Base-by-base conservation (phyloP, 306 rosid genomes). In the Mimosa bimucronata region DNA sequence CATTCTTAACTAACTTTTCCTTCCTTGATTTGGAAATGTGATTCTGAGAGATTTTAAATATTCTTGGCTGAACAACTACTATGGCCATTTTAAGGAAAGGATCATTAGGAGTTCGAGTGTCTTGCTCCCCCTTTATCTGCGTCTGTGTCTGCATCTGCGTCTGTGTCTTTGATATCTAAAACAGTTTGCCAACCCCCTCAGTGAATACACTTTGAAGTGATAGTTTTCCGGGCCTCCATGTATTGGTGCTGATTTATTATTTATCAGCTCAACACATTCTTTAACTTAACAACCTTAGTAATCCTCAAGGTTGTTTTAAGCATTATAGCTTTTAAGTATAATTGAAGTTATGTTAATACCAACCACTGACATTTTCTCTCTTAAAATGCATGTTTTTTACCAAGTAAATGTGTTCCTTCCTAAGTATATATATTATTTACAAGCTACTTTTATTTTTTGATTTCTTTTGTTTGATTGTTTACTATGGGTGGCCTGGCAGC, bases 231-330 rank as follows among this genome's bases (percentile, higher is more conserved):
- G 40, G 69, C 41, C 42, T 28, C 41, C 11, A 64, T 30, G 8
- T 28, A 30, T 55, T 7, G 37, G 34, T 29, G 23, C 15, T 64
- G 40, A 10, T 30, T 30, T 64, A 10, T 30, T 16, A n/a, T 60
- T 13, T 60, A 14, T 25, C 19, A 7, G 11, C 14, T 77, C 26
- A 37, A 19, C n/a, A 13, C 46, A 21, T 29, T 34, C 58, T n/a
- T 62, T 16, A 37, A 30, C 71, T 29, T 65, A 3, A 73, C 38
- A 28, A 5, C 25, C 6, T 53, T 28, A 21, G 50, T 23, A 52
- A 40, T 80, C 41, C 79, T 30, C 41, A 52, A 38, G 38, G 28
- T n/a, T 41, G 45, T 66, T 42, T 42, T 2, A 52, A 65, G 48
- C 62, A 41, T 21, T 66, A 37, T 38, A 7, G 52, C 53, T 28